Conservation (phyloP, 352 stramenopile genomes). For the Detonula confervacea region DNA sequence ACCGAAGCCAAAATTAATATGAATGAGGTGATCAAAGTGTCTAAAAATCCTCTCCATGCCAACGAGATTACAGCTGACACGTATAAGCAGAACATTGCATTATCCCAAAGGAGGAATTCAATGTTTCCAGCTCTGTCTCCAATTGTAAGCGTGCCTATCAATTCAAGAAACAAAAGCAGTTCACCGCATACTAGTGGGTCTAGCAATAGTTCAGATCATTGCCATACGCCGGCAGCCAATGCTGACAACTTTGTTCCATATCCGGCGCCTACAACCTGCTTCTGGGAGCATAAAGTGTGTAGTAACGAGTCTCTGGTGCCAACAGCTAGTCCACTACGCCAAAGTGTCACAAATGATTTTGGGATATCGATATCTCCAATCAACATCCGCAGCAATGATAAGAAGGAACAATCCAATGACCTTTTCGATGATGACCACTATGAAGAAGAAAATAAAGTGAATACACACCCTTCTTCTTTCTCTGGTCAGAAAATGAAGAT, state of each 20-base stretch:
- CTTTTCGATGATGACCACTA: too few species aligned
- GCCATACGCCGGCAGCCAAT: background rate
- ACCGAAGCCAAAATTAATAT: conserved; percentile 1
- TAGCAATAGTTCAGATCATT: background rate
- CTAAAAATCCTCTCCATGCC: background rate
- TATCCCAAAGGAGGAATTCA: background rate
- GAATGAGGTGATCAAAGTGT: conserved; percentile 5
- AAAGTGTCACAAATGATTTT: background rate
- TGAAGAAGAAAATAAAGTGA: too few species aligned
- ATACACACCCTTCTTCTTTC: too few species aligned
- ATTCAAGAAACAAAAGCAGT: background rate
- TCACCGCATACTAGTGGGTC: background rate
- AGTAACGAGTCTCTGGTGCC: conserved; percentile 13
- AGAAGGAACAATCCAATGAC: too few species aligned
- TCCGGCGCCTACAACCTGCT: background rate
- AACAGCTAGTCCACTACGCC: background rate
- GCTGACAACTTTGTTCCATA: conserved; percentile 3
- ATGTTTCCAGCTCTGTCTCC: conserved; percentile 10
- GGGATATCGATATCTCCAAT: conserved; percentile 22
- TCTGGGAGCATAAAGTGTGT: conserved; percentile 23
- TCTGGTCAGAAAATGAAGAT: too few species aligned
- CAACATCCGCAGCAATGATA: conserved; percentile 1
- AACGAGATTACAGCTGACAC: conserved; percentile 9
- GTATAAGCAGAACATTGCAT: background rate
- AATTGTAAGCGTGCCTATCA: conserved; percentile 1